phyloP scores from a whole-genome alignment of 1,284 basidiomycete genomes.

The Phaffia rhodozyma region DNA sequence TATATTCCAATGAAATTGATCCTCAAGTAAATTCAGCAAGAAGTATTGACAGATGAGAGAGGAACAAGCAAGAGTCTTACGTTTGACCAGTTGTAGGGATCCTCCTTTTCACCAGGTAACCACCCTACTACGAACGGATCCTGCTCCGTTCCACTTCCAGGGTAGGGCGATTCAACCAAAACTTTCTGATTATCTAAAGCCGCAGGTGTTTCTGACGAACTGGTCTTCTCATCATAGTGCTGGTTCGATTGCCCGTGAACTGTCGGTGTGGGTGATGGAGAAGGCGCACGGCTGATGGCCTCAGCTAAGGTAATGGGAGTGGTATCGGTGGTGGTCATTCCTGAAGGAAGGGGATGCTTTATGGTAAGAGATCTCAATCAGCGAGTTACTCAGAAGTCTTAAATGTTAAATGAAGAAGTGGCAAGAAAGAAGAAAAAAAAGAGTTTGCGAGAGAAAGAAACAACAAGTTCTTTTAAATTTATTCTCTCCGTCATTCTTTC shows the following conservation, averaged over 20 bases:
- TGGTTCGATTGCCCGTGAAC: neutral
- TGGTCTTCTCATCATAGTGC: neutral
- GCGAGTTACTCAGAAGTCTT: neutral
- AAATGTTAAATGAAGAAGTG: neutral
- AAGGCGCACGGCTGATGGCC: neutral
- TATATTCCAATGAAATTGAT: too few relatives aligned
- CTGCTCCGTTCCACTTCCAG: constrained; percentile 36
- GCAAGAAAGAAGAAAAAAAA: neutral
- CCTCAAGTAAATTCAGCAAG: constrained; percentile 1
- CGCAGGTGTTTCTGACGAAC: neutral
- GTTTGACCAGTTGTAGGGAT: constrained; percentile 53
- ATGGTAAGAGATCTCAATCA: neutral
- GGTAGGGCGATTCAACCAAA: neutral
- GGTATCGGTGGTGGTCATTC: neutral
- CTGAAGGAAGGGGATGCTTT: neutral
- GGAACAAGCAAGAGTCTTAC: constrained; percentile 20
- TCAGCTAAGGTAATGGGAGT: neutral
- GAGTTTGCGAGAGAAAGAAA: neutral
- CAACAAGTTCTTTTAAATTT: too few relatives aligned
- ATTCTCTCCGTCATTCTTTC: too few relatives aligned
- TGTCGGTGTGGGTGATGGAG: constrained; percentile 1
- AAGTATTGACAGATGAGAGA: constrained; percentile 1
- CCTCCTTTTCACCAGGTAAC: constrained; percentile 45
- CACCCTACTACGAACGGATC: constrained; percentile 50
- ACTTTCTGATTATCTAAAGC: neutral